Evolutionary conservation across 1,284 basidiomycete species (phyloP).

Genomic region (Trichosporon coremiiforme): DNA sequence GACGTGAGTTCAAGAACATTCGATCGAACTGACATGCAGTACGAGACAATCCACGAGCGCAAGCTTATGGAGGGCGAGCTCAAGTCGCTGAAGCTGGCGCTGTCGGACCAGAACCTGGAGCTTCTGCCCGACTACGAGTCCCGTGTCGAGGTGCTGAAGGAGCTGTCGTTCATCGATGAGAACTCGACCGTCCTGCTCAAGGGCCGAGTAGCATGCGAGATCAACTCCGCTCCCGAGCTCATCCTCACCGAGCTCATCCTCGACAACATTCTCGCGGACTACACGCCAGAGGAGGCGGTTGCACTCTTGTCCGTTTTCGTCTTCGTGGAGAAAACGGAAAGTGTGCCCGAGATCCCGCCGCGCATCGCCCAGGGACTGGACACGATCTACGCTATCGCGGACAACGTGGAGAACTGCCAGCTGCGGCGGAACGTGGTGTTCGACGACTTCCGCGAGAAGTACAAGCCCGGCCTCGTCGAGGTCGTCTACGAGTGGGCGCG

Average conservation of each 20-base stretch:
- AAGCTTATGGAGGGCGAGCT: slow-evolving; percentile 74
- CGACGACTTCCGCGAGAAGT: slow-evolving; percentile 70
- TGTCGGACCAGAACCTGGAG: slow-evolving; percentile 96
- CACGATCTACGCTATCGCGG: slow-evolving; percentile 75
- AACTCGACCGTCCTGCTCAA: slow-evolving; percentile 93
- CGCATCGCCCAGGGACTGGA: slow-evolving; percentile 72
- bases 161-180: slow-evolving; percentile 88
- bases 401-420: slow-evolving; percentile 78
- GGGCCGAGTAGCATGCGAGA: slow-evolving; percentile 98
- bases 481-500: slow-evolving; percentile 99
- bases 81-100: slow-evolving; percentile 70
- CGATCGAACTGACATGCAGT: slow-evolving; percentile 63
- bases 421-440: slow-evolving; percentile 74
- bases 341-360: slow-evolving; percentile 75
- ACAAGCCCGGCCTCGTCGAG: slow-evolving; percentile 88
- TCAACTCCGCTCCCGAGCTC: slow-evolving; percentile 95
- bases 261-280: slow-evolving; percentile 87
- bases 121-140: slow-evolving; percentile 97
- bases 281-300: slow-evolving; percentile 93
- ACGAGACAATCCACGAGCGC: slow-evolving; percentile 70
- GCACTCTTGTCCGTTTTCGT: slow-evolving; percentile 94
- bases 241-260: slow-evolving; percentile 95
- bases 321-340: slow-evolving; percentile 96
- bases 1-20: slow-evolving; percentile 63
- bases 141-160: slow-evolving; percentile 85